Percentiles rank a stretch among this genome's conserved stretches.
Evolutionary conservation across 495 filamentous ascomycete genomes (phyloP).

Genomic region (Hypoxylon intermedium): DNA sequence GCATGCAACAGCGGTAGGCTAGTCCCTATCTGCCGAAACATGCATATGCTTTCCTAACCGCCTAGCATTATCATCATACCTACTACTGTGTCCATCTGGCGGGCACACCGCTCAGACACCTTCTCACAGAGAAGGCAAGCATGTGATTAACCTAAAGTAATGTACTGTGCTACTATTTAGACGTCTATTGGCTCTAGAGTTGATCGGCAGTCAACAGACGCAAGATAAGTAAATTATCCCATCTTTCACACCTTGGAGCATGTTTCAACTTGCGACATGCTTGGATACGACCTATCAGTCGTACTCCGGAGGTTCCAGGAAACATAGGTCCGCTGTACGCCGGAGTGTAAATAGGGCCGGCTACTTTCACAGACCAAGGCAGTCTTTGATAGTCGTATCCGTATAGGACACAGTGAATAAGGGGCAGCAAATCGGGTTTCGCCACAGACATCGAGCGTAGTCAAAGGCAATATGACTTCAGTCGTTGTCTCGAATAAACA

Average conservation of each 20-base stretch:
- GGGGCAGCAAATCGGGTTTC: background rate
- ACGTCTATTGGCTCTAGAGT: conserved; percentile 16
- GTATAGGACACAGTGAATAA: background rate
- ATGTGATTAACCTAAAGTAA: conserved; percentile 22
- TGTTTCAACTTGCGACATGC: conserved; percentile 23
- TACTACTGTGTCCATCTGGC: conserved; percentile 1
- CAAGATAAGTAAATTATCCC: conserved; percentile 25
- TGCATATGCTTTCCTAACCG: conserved; percentile 7
- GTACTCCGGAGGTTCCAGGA: background rate
- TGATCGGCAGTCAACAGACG: conserved; percentile 21
- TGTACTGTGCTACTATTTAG: conserved; percentile 3
- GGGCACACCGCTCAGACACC: conserved; percentile 9
- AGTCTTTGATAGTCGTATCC: too few species aligned
- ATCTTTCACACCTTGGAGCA: background rate
- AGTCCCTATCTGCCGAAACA: conserved; percentile 22
- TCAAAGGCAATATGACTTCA: conserved; percentile 5
- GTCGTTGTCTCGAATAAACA: conserved; percentile 1
- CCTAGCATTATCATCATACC: conserved; percentile 1
- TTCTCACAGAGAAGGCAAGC: conserved; percentile 17
- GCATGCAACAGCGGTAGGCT: conserved; percentile 26
- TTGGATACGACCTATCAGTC: background rate
- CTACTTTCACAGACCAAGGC: background rate
- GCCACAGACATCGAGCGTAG: conserved; percentile 13
- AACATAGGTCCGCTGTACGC: background rate
- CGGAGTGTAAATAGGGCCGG: background rate